Percentiles rank a stretch among this genome's conserved stretches.
Conservation (phyloP, 768 basidiomycete genomes). For the Mycena amicta region DNA sequence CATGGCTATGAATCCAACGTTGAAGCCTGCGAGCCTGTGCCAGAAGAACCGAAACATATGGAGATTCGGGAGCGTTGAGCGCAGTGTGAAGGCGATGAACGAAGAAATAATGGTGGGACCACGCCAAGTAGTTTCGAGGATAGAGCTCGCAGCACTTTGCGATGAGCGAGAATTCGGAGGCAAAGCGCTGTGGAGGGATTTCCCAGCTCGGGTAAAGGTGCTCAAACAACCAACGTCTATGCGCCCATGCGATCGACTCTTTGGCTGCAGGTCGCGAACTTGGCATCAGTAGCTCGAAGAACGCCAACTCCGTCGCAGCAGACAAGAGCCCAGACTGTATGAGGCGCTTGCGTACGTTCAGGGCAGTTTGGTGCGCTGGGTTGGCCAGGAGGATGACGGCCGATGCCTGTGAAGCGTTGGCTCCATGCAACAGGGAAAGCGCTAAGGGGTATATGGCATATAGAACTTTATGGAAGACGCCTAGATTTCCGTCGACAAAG, state of each 20-base stretch:
- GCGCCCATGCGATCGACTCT: conserved; percentile 69
- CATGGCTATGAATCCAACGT: conserved; percentile 62
- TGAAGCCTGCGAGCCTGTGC: conserved; percentile 41
- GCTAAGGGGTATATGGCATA: conserved; percentile 54
- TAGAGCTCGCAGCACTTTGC: conserved; percentile 59
- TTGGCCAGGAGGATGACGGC: conserved; percentile 63
- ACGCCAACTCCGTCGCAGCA: conserved; percentile 48
- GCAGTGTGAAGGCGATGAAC: conserved; percentile 36
- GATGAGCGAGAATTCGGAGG: conserved; percentile 51
- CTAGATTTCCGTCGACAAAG: conserved; percentile 59
- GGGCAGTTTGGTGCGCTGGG: conserved; percentile 69
- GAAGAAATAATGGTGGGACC: conserved; percentile 62
- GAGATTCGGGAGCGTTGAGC: conserved; percentile 13
- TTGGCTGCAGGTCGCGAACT: conserved; percentile 60
- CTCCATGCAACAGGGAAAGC: conserved; percentile 34
- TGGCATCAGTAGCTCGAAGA: conserved; percentile 48
- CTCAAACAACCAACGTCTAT: conserved; percentile 66
- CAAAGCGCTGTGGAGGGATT: conserved; percentile 39
- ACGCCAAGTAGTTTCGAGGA: conserved; percentile 76
- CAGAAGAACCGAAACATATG: conserved; percentile 36
- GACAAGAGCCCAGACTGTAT: conserved; percentile 40
- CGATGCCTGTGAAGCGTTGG: conserved; percentile 31
- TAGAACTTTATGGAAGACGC: conserved; percentile 62
- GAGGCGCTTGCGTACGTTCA: conserved; percentile 62
- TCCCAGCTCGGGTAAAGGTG: conserved; percentile 29